Conservation (phyloP, 192 early-diverging fungal genomes). For the Backusella luteola region DNA sequence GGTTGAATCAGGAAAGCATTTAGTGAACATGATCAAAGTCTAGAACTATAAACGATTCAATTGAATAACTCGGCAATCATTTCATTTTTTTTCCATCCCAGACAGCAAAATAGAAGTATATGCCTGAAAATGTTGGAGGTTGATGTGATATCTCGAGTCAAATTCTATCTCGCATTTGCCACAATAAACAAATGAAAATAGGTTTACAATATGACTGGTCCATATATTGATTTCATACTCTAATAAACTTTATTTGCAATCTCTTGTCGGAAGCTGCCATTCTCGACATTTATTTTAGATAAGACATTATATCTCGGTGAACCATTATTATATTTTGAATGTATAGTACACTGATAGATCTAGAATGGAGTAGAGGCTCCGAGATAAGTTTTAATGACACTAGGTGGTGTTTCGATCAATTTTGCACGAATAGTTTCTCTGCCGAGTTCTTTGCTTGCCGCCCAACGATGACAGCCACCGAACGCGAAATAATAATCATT, state of each 20-base stretch:
- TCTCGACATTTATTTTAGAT: not conserved
- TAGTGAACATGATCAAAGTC: not conserved
- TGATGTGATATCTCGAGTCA: not conserved
- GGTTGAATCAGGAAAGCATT: not conserved
- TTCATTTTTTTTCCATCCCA: not conserved
- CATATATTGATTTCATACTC: not conserved
- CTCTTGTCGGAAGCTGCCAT: not conserved
- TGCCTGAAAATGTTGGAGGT: not conserved
- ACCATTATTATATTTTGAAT: no score
- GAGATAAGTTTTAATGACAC: conserved; percentile 20
- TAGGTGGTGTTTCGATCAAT: conserved; percentile 20
- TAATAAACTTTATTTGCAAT: not conserved
- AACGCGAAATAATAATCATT: conserved; percentile 27
- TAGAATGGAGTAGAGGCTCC: conserved; percentile 23
- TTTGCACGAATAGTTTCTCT: conserved; percentile 15
- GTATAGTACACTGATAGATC: not conserved
- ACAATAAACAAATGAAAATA: not conserved
- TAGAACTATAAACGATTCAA: not conserved
- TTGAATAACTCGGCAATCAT: not conserved
- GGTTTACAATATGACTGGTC: not conserved
- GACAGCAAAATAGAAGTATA: not conserved
- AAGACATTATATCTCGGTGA: not conserved
- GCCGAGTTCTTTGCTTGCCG: conserved; percentile 21
- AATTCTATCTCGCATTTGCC: not conserved
- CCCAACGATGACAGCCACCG: conserved; percentile 29